Evolutionary conservation across 169 alveolate species (phyloP).

Genomic region (Plasmodium gaboni): DNA sequence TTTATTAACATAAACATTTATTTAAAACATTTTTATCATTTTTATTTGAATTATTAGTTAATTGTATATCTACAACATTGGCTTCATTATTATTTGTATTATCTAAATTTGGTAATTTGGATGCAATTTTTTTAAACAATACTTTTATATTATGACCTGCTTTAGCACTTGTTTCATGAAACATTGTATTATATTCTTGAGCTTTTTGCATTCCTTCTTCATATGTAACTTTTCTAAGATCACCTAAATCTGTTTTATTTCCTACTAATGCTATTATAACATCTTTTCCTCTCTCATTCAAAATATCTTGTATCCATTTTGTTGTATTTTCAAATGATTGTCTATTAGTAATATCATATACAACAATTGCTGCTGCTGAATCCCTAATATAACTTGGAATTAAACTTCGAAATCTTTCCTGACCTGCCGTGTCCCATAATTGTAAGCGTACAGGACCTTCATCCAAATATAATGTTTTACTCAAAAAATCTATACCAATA

Average conservation of each 20-base stretch:
- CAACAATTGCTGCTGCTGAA: constrained; percentile 97
- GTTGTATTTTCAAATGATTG: constrained; percentile 92
- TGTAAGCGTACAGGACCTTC: constrained; percentile 96
- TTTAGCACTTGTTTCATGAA: constrained; percentile 97
- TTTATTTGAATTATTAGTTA: constrained; percentile 37
- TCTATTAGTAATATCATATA: constrained; percentile 95
- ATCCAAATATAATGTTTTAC: constrained; percentile 95
- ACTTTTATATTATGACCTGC: constrained; percentile 95
- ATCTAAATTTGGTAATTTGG: constrained; percentile 80
- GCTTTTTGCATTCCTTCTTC: constrained; percentile 96
- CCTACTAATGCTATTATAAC: constrained; percentile 97
- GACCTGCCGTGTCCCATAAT: constrained; percentile 99
- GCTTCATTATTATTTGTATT: constrained; percentile 50
- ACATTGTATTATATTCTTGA: constrained; percentile 93
- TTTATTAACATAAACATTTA: constrained; percentile 48
- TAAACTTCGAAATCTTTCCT: constrained; percentile 96
- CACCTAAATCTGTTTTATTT: constrained; percentile 97
- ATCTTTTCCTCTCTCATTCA: constrained; percentile 95
- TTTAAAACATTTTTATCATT: constrained; percentile 72
- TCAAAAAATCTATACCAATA: constrained; percentile 97
- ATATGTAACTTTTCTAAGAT: constrained; percentile 92
- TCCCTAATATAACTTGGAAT: constrained; percentile 98
- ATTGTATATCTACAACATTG: constrained; percentile 70
- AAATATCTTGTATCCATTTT: constrained; percentile 98
- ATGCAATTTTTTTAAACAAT: constrained; percentile 91